A percentile compares a stretch with the other conserved stretches of the same genome.
Evolutionary conservation across 768 basidiomycete genomes (phyloP).

Genomic region (Boletus sp.): DNA sequence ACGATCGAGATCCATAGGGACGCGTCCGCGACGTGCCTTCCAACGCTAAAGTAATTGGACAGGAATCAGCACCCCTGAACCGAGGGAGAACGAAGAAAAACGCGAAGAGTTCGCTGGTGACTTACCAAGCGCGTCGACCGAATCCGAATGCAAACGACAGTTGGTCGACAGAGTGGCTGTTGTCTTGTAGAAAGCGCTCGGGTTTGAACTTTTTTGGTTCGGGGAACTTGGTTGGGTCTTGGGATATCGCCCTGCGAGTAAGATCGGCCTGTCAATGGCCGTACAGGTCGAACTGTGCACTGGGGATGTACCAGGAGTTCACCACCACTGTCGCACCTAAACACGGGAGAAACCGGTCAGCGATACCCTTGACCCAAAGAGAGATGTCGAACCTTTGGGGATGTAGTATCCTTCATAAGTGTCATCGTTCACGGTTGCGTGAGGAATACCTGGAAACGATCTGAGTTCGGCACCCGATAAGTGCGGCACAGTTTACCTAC

Average conservation of each 20-base stretch:
- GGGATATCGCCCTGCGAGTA: slow-evolving; percentile 31
- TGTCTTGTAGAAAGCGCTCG: slow-evolving; percentile 29
- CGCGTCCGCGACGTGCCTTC: slow-evolving; percentile 40
- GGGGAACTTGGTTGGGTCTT: slow-evolving; percentile 36
- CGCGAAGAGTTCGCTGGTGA: not conserved
- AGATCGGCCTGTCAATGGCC: not conserved
- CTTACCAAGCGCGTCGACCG: slow-evolving; percentile 38
- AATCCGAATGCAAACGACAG: slow-evolving; percentile 33
- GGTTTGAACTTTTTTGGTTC: slow-evolving; percentile 39
- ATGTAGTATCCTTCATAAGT: slow-evolving; percentile 46
- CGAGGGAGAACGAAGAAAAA: not conserved
- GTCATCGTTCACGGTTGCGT: slow-evolving; percentile 37
- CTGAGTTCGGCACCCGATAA: not conserved
- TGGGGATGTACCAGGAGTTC: slow-evolving; percentile 18
- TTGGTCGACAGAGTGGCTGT: slow-evolving; percentile 2
- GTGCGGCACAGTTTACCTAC: not conserved
- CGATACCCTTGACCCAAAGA: not conserved
- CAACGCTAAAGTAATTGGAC: slow-evolving; percentile 32
- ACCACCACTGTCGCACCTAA: slow-evolving; percentile 20
- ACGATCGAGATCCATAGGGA: slow-evolving; percentile 32
- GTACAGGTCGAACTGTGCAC: not conserved
- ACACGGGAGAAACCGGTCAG: not conserved
- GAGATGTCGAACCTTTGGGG: slow-evolving; percentile 40
- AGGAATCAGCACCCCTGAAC: not conserved
- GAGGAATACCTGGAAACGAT: slow-evolving; percentile 25